Base-by-base conservation (phyloP, 352 stramenopile genomes). In the Phytophthora sansomeana region DNA sequence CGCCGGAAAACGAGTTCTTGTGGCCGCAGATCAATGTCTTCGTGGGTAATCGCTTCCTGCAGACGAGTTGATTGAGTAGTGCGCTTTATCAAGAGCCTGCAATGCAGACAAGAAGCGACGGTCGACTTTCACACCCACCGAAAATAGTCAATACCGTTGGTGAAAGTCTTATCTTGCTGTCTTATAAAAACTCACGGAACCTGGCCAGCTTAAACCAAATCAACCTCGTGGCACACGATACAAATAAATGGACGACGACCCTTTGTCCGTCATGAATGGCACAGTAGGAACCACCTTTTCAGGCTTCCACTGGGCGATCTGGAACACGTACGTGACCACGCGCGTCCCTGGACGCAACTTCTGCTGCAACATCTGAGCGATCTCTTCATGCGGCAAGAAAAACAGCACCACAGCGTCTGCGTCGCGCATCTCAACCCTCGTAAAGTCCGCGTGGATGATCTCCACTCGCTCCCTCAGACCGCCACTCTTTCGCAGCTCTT, bases 1-100 rank as follows among this genome's bases (percentile, higher is more conserved):
- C 81, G 29, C 77, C 75, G 19, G n/a, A 82, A 62, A 89, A 95
- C 63, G 80, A 72, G 77, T 95, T 95, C 78, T 93, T 93, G 79
- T 93, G 85, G 2, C 87, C 85, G 47, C 85, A 92, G 41, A 93
- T 29, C 74, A 41, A 28, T 11, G 3, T 16, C 38, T 63, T 14
- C 21, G 39, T 36, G 21, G 35, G 11, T 4, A 29, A 44, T 47
- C 0, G 29, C 11, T 33, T 9, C 49, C 24, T 52, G 29, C 16
- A 32, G 28, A 29, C 11, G 39, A 53, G 41, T 29, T 32, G 41
- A 29, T 58, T 64, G 43, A 38, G 26, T 11, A 29, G 7, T 58
- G 36, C n/a, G 8, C 24, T 30, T 1, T 33, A 7, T 42, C 6
- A 4, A 8, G 53, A 38, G 39, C 35, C 10, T 35, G 16, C 16